Evolutionary conservation across 2,329 filamentous ascomycete genomes (phyloP), one percentile per base, ranked within the genome.

Genomic region (Penicillium italicum): DNA sequence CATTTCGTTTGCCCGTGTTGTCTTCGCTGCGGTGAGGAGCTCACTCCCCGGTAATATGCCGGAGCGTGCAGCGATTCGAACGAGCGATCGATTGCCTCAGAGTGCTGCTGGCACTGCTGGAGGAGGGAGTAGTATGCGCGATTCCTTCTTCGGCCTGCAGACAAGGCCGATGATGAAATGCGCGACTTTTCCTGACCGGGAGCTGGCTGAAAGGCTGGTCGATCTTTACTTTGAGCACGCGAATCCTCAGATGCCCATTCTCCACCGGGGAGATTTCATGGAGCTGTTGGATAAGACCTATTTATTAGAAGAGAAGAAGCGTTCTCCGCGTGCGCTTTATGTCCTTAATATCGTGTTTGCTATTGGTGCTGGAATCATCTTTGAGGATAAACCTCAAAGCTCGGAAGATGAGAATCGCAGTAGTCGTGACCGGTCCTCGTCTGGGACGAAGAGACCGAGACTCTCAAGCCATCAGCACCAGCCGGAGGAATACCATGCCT

Each of bases 261-360:
- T 97, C 47, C 93, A 97, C 70, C 86, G 90, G 36, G 87, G 83
- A 31, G 91, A 97, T 65, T 97, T 97, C 68, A 91, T 91, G 86
- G 83, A 88, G 43, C 85, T 96, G 76, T 89, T 97, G 69, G 87
- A 96, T 51, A 83, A 85, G 43, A 89, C 91, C 0, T 97, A 96
- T 72, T 80, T 83, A 5, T 82, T 84, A 0, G 84, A 88, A 20
- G 81, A 84, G 44, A 83, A 84, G 56, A 81, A 83, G 50, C 82
- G 88, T 26, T 89, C 88, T 2, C 84, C 91, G 5, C 82, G 88
- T 51, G 91, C 96, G 73, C 80, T 94, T n/a, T 97, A 97, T 74
- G 85, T 95, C 77, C 80, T 97, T 60, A 97, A 97, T 73, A 97
- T 97, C 75, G 92, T 97, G 24, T 97, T 96, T 76, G 93, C 93